Evolutionary conservation across 768 basidiomycete species (phyloP).

Genomic region (Hysterangium stoloniferum): DNA sequence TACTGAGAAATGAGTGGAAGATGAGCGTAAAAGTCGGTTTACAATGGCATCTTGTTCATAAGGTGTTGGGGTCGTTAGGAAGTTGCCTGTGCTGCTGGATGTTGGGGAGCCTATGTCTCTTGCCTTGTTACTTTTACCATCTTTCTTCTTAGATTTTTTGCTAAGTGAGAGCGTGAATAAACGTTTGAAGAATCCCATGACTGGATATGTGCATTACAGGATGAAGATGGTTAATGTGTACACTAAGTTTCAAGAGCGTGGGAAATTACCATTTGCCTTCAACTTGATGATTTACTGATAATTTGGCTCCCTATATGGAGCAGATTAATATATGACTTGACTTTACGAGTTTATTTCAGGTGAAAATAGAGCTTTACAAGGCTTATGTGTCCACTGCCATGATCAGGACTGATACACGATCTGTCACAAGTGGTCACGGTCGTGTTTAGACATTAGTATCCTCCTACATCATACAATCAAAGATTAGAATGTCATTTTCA

Average conservation of each 20-base stretch:
- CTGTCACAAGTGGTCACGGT: too few species aligned
- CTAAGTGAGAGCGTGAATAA: slow-evolving; percentile 51
- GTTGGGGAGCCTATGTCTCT: slow-evolving; percentile 14
- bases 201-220: background rate
- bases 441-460: too few species aligned
- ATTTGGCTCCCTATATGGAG: too few species aligned
- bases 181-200: slow-evolving; percentile 68
- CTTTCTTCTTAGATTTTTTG: slow-evolving; percentile 34
- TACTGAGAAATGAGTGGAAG: slow-evolving; percentile 57
- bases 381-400: too few species aligned
- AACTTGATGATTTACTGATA: background rate
- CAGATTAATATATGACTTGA: too few species aligned
- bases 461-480: too few species aligned
- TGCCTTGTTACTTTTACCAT: slow-evolving; percentile 21
- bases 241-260: background rate
- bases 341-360: too few species aligned
- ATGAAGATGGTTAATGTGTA: background rate
- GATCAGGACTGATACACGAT: too few species aligned
- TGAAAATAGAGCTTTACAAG: too few species aligned
- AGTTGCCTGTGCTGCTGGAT: slow-evolving; percentile 7
- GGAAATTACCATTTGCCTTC: background rate
- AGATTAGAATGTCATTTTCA: too few species aligned
- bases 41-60: slow-evolving; percentile 37
- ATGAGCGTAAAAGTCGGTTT: slow-evolving; percentile 55
- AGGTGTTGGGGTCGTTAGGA: background rate